Percentiles rank a stretch among this genome's conserved stretches.
phyloP scores from a whole-genome alignment of 2,329 filamentous ascomycete species.

The Microcera coccophila region DNA sequence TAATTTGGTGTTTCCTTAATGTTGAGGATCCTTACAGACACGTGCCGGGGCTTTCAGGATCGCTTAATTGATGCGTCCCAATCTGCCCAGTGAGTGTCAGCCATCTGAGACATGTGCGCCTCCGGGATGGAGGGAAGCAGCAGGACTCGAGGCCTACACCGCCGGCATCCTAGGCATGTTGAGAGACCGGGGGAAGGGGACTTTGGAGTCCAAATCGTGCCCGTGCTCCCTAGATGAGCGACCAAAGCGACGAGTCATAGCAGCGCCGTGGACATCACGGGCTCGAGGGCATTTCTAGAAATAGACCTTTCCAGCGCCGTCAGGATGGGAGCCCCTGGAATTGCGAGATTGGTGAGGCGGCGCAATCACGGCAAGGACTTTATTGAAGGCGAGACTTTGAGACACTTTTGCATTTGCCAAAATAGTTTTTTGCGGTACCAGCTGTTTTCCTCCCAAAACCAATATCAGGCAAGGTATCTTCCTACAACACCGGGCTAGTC shows the following conservation, averaged over 20 bases:
- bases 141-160: conserved; percentile 8
- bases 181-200: background rate
- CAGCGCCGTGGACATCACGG: conserved; percentile 18
- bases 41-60: too few relatives aligned
- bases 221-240: too few relatives aligned
- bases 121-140: conserved; percentile 8
- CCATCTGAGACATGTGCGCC: conserved; percentile 22
- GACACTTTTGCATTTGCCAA: too few relatives aligned
- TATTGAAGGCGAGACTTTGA: too few relatives aligned
- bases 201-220: background rate
- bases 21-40: too few relatives aligned
- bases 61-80: too few relatives aligned
- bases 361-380: background rate
- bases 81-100: conserved; percentile 17
- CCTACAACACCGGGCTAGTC: background rate
- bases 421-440: too few relatives aligned
- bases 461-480: conserved; percentile 3
- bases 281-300: too few relatives aligned
- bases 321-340: background rate
- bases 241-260: conserved; percentile 24
- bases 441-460: too few relatives aligned
- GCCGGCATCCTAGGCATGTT: background rate
- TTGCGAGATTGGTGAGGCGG: conserved; percentile 6
- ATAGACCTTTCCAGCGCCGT: background rate
- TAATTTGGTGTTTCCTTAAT: too few relatives aligned